These are phyloP conservation scores for Xylaria scruposa DNA, from an alignment of 495 filamentous ascomycete genomes.

Conservation along the genomic window DNA sequence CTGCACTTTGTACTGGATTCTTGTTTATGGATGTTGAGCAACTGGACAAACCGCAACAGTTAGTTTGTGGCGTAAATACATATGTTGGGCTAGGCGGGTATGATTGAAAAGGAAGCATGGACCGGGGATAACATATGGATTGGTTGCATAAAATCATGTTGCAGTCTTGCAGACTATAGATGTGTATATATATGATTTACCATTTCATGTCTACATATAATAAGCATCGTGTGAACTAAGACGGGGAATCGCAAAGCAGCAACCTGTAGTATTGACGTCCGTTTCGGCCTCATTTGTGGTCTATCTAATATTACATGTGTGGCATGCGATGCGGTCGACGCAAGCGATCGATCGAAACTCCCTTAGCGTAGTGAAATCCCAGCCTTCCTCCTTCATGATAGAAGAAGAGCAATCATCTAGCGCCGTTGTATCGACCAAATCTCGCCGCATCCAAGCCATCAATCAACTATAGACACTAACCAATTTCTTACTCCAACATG, in stretches of 20 bases:
- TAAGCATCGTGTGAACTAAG: constrained; percentile 6
- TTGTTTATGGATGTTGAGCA: not conserved
- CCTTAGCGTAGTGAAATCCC: constrained; percentile 4
- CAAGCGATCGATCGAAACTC: not conserved
- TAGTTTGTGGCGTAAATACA: too few relatives aligned
- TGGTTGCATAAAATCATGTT: not conserved
- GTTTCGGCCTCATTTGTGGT: constrained; percentile 9
- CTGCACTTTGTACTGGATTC: not conserved
- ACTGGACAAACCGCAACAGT: not conserved
- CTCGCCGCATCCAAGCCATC: constrained; percentile 17
- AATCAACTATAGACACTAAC: not conserved
- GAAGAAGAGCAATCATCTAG: constrained; percentile 2
- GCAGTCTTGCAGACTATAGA: not conserved
- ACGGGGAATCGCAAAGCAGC: constrained; percentile 5
- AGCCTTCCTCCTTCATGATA: not conserved
- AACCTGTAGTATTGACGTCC: constrained; percentile 11
- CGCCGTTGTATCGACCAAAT: constrained; percentile 7
- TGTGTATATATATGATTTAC: not conserved
- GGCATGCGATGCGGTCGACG: constrained; percentile 10
- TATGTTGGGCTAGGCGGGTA: not conserved
- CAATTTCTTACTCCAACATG: constrained; percentile 74
- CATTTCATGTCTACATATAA: constrained; percentile 6
- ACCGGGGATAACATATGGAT: not conserved
- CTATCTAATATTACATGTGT: constrained; percentile 29
- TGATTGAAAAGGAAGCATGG: not conserved